Evolutionary conservation across 106 monocot species (phyloP).

Genomic region (Dioscorea zingiberensis): DNA sequence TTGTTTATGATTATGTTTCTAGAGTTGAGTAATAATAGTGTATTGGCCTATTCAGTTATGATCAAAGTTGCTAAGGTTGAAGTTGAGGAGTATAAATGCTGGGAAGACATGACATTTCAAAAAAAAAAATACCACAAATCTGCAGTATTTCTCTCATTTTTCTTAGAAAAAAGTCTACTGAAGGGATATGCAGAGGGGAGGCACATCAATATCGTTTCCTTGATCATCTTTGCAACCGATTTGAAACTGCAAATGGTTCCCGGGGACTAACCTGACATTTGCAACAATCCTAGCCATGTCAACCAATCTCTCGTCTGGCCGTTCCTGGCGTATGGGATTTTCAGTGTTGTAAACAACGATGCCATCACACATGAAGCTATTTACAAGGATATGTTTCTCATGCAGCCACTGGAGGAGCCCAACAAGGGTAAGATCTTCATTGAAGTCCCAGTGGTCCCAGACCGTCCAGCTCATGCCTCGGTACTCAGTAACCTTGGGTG

Average conservation of each 20-base stretch:
- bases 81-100: too few relatives aligned
- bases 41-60: too few relatives aligned
- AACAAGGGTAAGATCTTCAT: slow-evolving; percentile 41
- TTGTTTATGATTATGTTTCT: too few relatives aligned
- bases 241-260: slow-evolving; percentile 32
- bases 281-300: slow-evolving; percentile 53
- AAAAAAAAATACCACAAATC: too few relatives aligned
- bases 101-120: too few relatives aligned
- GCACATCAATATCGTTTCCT: too few relatives aligned
- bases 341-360: slow-evolving; percentile 45
- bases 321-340: slow-evolving; percentile 45
- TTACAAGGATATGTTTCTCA: slow-evolving; percentile 42
- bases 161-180: too few relatives aligned
- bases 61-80: too few relatives aligned
- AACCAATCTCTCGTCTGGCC: slow-evolving; percentile 52
- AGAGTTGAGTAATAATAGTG: too few relatives aligned
- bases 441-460: slow-evolving; percentile 51
- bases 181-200: too few relatives aligned
- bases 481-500: slow-evolving; percentile 44
- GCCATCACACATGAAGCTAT: slow-evolving; percentile 47
- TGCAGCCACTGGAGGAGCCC: slow-evolving; percentile 66
- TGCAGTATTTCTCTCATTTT: too few relatives aligned
- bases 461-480: slow-evolving; percentile 41
- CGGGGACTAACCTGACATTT: slow-evolving; percentile 36
- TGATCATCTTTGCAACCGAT: too few relatives aligned